Evolutionary conservation across 192 early-diverging fungal species (phyloP).

Genomic region (Umbelopsis vinacea): DNA sequence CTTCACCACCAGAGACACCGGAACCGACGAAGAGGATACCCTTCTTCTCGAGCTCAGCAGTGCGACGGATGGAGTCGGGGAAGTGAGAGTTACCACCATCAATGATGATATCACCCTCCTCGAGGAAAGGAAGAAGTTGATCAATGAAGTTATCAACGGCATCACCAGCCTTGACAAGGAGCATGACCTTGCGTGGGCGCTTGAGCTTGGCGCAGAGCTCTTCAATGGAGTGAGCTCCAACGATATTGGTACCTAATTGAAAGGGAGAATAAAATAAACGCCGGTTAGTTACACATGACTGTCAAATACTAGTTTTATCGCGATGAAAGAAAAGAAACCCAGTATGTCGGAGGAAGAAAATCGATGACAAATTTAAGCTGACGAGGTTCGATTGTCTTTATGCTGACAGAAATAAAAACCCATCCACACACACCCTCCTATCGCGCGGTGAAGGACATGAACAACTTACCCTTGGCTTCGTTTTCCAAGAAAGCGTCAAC

Average conservation of each 20-base stretch:
- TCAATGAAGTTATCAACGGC: conserved; percentile 97
- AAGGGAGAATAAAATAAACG: background rate
- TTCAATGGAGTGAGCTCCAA: conserved; percentile 93
- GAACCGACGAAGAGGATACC: conserved; percentile 94
- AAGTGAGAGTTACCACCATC: conserved; percentile 99
- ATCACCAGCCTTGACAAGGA: conserved; percentile 95
- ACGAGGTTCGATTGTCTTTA: conserved; percentile 5
- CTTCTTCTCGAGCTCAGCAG: conserved; percentile 87
- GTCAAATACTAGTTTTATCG: background rate
- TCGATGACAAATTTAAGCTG: conserved; percentile 9
- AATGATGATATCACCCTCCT: conserved; percentile 94
- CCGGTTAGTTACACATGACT: background rate
- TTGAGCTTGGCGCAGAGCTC: conserved; percentile 95
- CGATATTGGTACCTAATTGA: conserved; percentile 79
- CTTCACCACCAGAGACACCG: conserved; percentile 99
- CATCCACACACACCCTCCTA: no score
- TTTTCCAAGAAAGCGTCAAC: conserved; percentile 93
- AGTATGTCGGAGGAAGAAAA: conserved; percentile 3
- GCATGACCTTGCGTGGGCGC: conserved; percentile 96
- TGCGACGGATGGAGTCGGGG: conserved; percentile 92
- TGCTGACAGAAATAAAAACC: no score
- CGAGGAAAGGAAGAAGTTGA: conserved; percentile 85
- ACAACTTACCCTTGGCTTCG: conserved; percentile 89
- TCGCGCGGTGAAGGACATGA: no score
- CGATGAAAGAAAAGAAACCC: background rate